Base-by-base conservation (phyloP, 495 filamentous ascomycete species). In the Lentithecium fluviatile region DNA sequence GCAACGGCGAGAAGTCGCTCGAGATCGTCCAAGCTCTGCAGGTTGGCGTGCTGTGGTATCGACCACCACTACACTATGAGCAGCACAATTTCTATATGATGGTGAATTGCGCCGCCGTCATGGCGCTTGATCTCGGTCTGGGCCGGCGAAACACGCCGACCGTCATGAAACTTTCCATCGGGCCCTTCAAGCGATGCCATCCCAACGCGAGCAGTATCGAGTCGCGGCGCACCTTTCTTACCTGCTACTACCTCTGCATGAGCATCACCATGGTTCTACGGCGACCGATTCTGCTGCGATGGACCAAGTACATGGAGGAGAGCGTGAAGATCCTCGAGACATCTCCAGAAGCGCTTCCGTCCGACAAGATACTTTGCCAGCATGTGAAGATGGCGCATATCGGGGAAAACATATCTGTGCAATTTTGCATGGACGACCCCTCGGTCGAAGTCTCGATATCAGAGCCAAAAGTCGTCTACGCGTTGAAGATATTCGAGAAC, bases 21-120 rank as follows among this genome's bases (percentile, higher is more conserved):
- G 93, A 97, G 67, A 74, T 97, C 1, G 82, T 96, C 11, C 92
- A 97, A 75, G 83, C 89, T 0, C 71, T 97, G 11, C 77, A 90
- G 20, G 37, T 70, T 29, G 54, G 58, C 32, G 57, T 65, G 12
- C 46, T 68, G 40, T 68, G 65, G 65, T 96, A 96, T 65, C 85
- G 82, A 63, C 88, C 90, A 17, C 90, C 91, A 1, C 87, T 92
- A 52, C 79, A 86, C 54, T 88, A 85, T 48, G 90, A 95, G 57
- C 89, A 96, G 73, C 80, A 94, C 63, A 95, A 94, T 68, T 96
- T 93, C 69, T 95, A 95, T 71, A 89, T 93, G 73, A 77, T 95
- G 52, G 84, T 89, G 24, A 89, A 96, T 67, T 82, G 92, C 51
- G 89, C 91, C 6, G 88, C 89, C 32, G 77, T 88, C 37, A 87